A percentile compares a stretch with the other conserved stretches of the same genome.
Evolutionary conservation across 1,284 basidiomycete genomes (phyloP).

Genomic region (Limonomyces culmigenus): DNA sequence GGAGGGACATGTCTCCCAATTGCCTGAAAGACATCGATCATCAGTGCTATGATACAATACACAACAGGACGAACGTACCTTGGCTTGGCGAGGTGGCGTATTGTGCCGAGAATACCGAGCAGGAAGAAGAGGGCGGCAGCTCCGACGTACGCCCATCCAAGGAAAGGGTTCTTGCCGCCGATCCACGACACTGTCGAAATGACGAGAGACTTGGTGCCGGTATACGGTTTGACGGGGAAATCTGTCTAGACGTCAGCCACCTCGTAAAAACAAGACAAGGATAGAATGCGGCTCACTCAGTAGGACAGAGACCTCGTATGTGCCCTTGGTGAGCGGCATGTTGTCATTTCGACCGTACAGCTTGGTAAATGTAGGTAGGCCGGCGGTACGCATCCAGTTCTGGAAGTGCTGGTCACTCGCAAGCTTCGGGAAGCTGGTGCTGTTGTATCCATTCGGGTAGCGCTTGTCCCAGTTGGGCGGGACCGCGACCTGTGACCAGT

Average conservation of each 20-base stretch:
- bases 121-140: conserved; percentile 78
- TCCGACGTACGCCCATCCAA: conserved; percentile 94
- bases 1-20: conserved; percentile 67
- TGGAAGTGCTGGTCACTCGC: conserved; percentile 85
- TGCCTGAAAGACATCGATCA: conserved; percentile 26
- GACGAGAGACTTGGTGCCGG: conserved; percentile 92
- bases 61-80: conserved; percentile 37
- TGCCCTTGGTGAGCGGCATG: conserved; percentile 54
- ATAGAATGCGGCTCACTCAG: conserved; percentile 44
- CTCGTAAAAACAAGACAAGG: neutral
- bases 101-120: conserved; percentile 78
- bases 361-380: conserved; percentile 92
- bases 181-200: conserved; percentile 97
- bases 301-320: conserved; percentile 63
- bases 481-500: conserved; percentile 51
- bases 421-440: conserved; percentile 54
- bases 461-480: conserved; percentile 80
- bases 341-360: conserved; percentile 86
- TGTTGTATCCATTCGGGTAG: conserved; percentile 67
- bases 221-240: conserved; percentile 84
- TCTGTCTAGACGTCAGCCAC: conserved; percentile 30
- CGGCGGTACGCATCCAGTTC: conserved; percentile 99
- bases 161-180: conserved; percentile 93
- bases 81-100: conserved; percentile 84
- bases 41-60: neutral